Conservation (phyloP, 2,329 filamentous ascomycete species). For the Lachnellula hyalina region DNA sequence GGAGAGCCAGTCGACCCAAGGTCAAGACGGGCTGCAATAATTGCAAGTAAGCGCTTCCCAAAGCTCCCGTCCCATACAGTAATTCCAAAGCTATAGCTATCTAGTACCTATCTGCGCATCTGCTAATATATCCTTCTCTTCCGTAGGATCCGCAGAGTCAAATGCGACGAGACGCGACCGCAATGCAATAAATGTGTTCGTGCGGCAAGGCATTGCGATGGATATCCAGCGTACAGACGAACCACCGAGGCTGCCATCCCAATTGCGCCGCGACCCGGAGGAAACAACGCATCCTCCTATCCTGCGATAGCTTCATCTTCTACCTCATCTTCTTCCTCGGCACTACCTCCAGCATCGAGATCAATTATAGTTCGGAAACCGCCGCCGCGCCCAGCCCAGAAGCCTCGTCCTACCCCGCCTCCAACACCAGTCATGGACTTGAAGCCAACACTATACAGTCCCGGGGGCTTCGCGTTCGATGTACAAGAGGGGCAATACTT, state of each 20-base stretch:
- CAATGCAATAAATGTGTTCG: slow-evolving; percentile 54
- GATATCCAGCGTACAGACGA: slow-evolving; percentile 43
- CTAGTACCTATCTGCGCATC: background rate
- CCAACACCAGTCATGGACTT: slow-evolving; percentile 6
- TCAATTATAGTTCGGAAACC: slow-evolving; percentile 1
- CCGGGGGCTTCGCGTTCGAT: slow-evolving; percentile 39
- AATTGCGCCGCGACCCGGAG: slow-evolving; percentile 22
- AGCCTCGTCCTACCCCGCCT: slow-evolving; percentile 4
- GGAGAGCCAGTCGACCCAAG: slow-evolving; percentile 38
- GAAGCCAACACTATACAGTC: slow-evolving; percentile 13
- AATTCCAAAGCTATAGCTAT: no score
- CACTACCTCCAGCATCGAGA: slow-evolving; percentile 1
- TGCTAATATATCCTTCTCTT: slow-evolving; percentile 4
- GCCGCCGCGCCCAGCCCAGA: background rate
- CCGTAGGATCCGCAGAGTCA: slow-evolving; percentile 53
- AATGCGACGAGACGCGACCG: slow-evolving; percentile 61
- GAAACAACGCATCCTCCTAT: background rate
- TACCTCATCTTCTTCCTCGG: background rate
- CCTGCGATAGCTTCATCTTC: slow-evolving; percentile 1
- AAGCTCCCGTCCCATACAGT: no score
- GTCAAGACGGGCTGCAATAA: slow-evolving; percentile 62
- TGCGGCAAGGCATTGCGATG: slow-evolving; percentile 53
- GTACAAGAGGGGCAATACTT: slow-evolving; percentile 55
- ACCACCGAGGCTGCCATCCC: slow-evolving; percentile 15
- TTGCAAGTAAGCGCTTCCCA: slow-evolving; percentile 53